Percentiles rank a stretch among this genome's conserved stretches.
Evolutionary conservation across 352 stramenopile genomes (phyloP).

Genomic region (Phytophthora rubi): DNA sequence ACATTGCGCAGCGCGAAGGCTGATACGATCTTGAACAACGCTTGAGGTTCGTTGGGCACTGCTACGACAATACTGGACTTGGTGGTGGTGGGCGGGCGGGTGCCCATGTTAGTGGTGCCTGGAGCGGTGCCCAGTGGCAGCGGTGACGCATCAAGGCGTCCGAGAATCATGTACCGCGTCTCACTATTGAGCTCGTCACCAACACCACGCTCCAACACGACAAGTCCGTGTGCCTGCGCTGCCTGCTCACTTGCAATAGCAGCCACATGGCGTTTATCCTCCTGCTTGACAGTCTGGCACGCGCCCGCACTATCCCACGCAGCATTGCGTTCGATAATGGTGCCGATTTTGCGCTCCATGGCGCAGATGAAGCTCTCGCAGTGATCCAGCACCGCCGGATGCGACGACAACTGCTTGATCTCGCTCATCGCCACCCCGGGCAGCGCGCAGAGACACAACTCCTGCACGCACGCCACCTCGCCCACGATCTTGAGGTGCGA

Average conservation of each 20-base stretch:
- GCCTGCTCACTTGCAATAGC: conserved; percentile 75
- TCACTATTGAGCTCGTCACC: conserved; percentile 76
- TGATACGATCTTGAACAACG: conserved; percentile 81
- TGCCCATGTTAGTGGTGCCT: conserved; percentile 11
- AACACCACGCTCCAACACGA: conserved; percentile 62
- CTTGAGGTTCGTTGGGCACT: conserved; percentile 73
- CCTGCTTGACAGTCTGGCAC: conserved; percentile 69
- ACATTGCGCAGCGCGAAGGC: conserved; percentile 79
- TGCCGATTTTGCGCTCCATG: conserved; percentile 57
- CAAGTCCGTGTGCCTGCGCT: conserved; percentile 54
- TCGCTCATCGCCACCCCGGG: conserved; percentile 46
- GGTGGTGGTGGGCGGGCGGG: conserved; percentile 34
- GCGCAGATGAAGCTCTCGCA: conserved; percentile 73
- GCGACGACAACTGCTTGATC: conserved; percentile 63
- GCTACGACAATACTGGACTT: conserved; percentile 78
- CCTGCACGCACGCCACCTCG: conserved; percentile 71
- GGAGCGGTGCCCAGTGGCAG: conserved; percentile 41
- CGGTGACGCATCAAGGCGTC: conserved; percentile 48
- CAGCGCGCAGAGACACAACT: conserved; percentile 66
- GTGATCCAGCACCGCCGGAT: conserved; percentile 70
- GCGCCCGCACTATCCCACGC: conserved; percentile 73
- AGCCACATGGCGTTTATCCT: conserved; percentile 51
- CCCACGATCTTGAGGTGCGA: conserved; percentile 76
- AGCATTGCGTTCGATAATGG: conserved; percentile 65
- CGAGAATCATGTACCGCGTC: conserved; percentile 78